phyloP scores from a whole-genome alignment of 176 grass and related monocot genomes.

The Musa beccarii region DNA sequence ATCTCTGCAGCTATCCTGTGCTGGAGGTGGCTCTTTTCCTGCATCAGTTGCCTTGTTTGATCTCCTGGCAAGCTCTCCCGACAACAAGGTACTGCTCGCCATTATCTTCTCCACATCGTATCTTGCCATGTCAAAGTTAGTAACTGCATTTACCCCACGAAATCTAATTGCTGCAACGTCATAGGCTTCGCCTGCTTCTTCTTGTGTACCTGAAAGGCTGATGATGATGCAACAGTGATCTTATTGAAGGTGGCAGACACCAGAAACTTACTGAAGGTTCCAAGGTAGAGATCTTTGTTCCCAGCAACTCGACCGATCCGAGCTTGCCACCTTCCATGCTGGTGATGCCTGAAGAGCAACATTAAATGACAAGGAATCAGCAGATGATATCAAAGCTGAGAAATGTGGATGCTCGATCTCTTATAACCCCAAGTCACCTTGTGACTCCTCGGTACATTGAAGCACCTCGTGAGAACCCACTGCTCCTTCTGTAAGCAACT shows the following conservation, averaged over 20 bases:
- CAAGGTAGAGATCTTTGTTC: conserved; percentile 15
- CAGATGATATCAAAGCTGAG: too few species aligned
- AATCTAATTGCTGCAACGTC: conserved; percentile 96
- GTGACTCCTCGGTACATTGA: conserved; percentile 65
- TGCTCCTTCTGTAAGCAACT: conserved; percentile 45
- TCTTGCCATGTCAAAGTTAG: conserved; percentile 87
- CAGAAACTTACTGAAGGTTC: background rate
- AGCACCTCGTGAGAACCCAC: conserved; percentile 62
- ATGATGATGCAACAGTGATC: background rate
- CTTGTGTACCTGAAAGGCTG: conserved; percentile 54
- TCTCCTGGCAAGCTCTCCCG: background rate
- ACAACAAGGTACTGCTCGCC: background rate
- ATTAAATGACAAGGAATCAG: background rate
- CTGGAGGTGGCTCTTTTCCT: background rate
- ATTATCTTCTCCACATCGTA: conserved; percentile 58
- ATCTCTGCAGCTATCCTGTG: background rate
- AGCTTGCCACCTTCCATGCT: conserved; percentile 17
- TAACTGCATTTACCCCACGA: conserved; percentile 72
- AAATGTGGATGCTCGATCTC: too few species aligned
- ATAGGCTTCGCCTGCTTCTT: conserved; percentile 87
- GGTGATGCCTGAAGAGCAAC: background rate
- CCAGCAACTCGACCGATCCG: conserved; percentile 6
- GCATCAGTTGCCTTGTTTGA: background rate
- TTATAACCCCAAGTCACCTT: conserved; percentile 16
- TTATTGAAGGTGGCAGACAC: background rate